phyloP scores from a whole-genome alignment of 2,329 filamentous ascomycete species.

The Scytalidium sp. region DNA sequence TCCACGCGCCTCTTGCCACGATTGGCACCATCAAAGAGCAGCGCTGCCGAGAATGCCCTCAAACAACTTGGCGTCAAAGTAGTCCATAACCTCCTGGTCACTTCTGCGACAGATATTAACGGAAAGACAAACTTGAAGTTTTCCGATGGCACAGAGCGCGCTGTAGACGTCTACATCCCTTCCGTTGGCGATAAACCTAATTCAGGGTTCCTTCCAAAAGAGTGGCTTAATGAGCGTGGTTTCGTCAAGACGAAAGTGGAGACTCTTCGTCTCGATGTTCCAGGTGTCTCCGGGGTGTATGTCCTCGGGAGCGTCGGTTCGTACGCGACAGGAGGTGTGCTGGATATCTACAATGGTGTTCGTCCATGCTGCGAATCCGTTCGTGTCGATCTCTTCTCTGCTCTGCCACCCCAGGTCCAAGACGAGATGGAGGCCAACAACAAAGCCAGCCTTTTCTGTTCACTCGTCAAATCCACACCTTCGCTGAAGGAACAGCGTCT shows the following conservation, averaged over 20 bases:
- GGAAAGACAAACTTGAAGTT: slow-evolving; percentile 35
- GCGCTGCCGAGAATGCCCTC: slow-evolving; percentile 36
- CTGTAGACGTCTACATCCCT: slow-evolving; percentile 44
- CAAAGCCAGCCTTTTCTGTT: background rate
- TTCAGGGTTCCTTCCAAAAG: slow-evolving; percentile 40
- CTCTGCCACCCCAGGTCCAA: background rate
- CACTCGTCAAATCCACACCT: slow-evolving; percentile 5
- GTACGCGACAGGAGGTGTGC: slow-evolving; percentile 36
- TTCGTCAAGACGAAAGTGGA: slow-evolving; percentile 44
- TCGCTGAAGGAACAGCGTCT: slow-evolving; percentile 22
- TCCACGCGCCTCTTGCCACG: slow-evolving; percentile 6
- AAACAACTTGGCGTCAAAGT: slow-evolving; percentile 49
- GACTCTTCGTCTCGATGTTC: slow-evolving; percentile 38
- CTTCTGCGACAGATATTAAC: slow-evolving; percentile 22
- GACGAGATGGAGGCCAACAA: slow-evolving; percentile 6
- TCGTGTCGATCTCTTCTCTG: slow-evolving; percentile 38
- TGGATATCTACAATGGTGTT: slow-evolving; percentile 36
- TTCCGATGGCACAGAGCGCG: slow-evolving; percentile 38
- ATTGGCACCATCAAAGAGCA: slow-evolving; percentile 4
- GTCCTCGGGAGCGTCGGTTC: slow-evolving; percentile 43
- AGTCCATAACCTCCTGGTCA: slow-evolving; percentile 36
- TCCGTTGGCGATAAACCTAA: slow-evolving; percentile 40
- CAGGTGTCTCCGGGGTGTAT: slow-evolving; percentile 36
- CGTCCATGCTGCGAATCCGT: slow-evolving; percentile 41
- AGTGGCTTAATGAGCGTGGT: slow-evolving; percentile 41